Evolutionary conservation across 768 basidiomycete species (phyloP), one percentile per base, ranked within the genome.

Genomic region (Collybiopsis confluens): DNA sequence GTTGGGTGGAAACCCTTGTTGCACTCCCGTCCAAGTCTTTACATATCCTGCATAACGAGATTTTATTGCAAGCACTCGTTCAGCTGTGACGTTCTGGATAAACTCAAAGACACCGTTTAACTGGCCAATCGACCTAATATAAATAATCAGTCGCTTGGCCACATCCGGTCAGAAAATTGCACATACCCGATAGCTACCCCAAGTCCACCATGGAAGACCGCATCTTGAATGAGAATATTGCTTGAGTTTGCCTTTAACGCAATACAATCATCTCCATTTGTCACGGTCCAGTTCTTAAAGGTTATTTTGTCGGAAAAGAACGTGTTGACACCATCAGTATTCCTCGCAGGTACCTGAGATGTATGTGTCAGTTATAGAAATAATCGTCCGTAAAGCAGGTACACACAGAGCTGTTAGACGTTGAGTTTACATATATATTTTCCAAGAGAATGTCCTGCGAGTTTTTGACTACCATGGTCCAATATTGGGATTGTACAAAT

Each of bases 401-500:
- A 51, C 58, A 21, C 45, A 68, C 67, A 23, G 62, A 61, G 55
- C 65, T 66, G 40, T 67, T 68, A 8, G 68, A 68, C 1, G 71
- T 73, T 13, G 68, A 70, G 50, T 72, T 75, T 56, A 75, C 64
- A 47, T 72, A 74, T 20, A 73, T 71, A 36, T 69, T 65, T 45
- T 70, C 65, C 55, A 73, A 60, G 23, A 71, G 56, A 30, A 75
- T 62, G 47, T 71, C 66, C 47, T 68, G 62, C 18, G 71, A 69
- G 23, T 62, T 54, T 30, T 64, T 66, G 27, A 73, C 58, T 20
- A 70, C 63, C 61, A 70, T 72, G 2, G 73, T 72, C 73, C 73
- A 75, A 56, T 73, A 71, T 54, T 73, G 72, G 18, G 70, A 71
- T 52, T 74, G 73, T 24, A 74, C 65, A 45, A 75, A 69, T 45